Base-by-base conservation (phyloP, 1,284 basidiomycete genomes). In the Thelephora terrestris region DNA sequence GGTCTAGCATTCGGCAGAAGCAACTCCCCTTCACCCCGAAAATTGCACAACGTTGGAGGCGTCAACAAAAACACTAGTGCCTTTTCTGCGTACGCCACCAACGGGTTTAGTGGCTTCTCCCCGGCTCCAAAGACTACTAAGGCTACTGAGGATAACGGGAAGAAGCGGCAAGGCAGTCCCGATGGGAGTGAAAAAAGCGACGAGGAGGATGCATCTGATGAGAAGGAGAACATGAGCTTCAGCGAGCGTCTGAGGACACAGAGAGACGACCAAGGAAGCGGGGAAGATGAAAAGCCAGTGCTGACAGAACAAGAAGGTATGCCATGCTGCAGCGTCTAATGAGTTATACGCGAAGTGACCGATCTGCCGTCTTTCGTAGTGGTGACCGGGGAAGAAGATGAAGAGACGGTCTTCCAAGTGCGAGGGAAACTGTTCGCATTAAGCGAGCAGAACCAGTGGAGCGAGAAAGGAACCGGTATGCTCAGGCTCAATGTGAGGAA, bases 321-420 rank as follows among this genome's bases (percentile, higher is more conserved):
- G 39, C 39, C 5, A 14, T 49, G 35, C 17, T 45, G 29, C 29
- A 48, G 29, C 12, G 29, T 10, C 12, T 14, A 32, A 9, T 32
- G 3, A 32, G 3, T 32, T 10, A 14, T 32, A 14, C 3, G 12
- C 5, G 39, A 42, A 14, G 39, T 42, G 10, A 23, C 39, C 14
- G 25, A 42, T 18, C 16, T 2, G 25, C n/a, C 5, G 38, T 20
- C 14, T 42, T 23, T 51, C 55, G 21, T 57, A 94, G 92, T 89
- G 27, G 69, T 76, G 39, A 97, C 93, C 0, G 93, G 93, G 9
- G 93, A 97, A 64, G 93, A 97, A 63, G 86, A 91, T 20, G 93
- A 97, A 62, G 78, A 85, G 51, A 92, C 87, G 1, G 67, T 91
- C 39, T 81, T 85, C 63, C 85, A 89, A 66, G 82, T 85, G 10